Evolutionary conservation across 495 filamentous ascomycete genomes (phyloP), one percentile per base, ranked within the genome.

Genomic region (Bacidia rubella): DNA sequence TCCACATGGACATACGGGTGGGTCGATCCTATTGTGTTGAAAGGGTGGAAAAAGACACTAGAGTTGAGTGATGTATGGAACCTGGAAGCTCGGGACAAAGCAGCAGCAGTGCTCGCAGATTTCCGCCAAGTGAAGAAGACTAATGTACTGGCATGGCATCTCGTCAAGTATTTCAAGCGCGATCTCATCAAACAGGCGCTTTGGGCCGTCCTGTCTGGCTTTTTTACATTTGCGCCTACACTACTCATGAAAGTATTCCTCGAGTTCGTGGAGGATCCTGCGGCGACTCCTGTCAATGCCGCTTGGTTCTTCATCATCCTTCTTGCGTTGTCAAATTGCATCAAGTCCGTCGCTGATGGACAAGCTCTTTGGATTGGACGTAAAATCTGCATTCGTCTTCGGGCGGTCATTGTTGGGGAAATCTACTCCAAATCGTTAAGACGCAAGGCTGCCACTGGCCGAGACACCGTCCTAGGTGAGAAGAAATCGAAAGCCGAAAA

Each of bases 391-490:
- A 87, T 99, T 57, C 82, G 85, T 49, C 72, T 97, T 32, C 85
- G 90, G 35, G 89, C 93, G 22, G 88, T 99, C 59, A 87, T 99
- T 40, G 86, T 99, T 60, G 93, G 93, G 44, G 93, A 99, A 63
- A 89, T 99, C 38, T 99, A 97, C 63, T 85, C 90, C 35, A 99
- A 99, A 67, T 87, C 93, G 2, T 74, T 99, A n/a, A 77, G 90
- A 55, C 81, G 93, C 41, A 94, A 92, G 65, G 90, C 86, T 25
- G 81, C 87, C 41, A 80, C 89, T 9, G 82, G 82, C 25, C 70
- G 74, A 10, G 88, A 92, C 53, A 76, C 77, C 10, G 70, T 76
- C 15, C 71, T 89, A 17, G 85, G 85, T 10, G 63, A 63, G 52
- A 67, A 65, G 57, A 68, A 73, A 26, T 68, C 73, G 23, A 73